Conservation (phyloP, 108 stramenopile species). For the Nitzschia sp. region DNA sequence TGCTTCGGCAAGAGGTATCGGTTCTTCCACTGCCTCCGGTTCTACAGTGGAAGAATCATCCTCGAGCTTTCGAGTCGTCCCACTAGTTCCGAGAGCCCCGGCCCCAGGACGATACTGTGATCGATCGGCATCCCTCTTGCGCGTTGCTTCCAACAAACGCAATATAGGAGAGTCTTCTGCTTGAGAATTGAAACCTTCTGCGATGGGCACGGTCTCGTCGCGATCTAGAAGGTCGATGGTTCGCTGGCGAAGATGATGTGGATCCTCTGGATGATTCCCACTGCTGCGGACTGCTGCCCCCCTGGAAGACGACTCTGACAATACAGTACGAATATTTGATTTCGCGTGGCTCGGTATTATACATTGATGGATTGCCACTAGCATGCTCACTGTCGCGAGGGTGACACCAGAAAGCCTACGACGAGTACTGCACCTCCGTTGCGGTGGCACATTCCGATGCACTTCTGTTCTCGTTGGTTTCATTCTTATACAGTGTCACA, state of each 20-base stretch:
- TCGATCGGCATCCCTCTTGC: neutral
- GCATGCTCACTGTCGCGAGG: too few relatives aligned
- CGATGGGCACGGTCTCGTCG: neutral
- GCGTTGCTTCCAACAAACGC: neutral
- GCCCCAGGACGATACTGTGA: neutral
- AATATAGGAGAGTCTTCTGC: neutral
- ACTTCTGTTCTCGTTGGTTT: too few relatives aligned
- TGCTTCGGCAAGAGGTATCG: neutral
- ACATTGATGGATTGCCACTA: too few relatives aligned
- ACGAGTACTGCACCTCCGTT: too few relatives aligned
- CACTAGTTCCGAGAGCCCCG: neutral
- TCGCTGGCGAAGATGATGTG: neutral
- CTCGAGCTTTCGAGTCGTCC: neutral
- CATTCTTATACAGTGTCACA: too few relatives aligned
- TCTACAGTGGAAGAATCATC: too few relatives aligned
- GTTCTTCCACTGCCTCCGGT: neutral
- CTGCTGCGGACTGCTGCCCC: too few relatives aligned
- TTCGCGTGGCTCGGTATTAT: too few relatives aligned
- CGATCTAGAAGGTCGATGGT: neutral
- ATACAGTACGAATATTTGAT: too few relatives aligned
- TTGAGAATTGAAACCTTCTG: neutral
- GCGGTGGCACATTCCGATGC: too few relatives aligned
- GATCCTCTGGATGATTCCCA: neutral
- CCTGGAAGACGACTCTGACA: too few relatives aligned
- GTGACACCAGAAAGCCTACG: too few relatives aligned